Percentiles rank a stretch among this genome's conserved stretches.
Conservation (phyloP, 495 filamentous ascomycete genomes). For the Trichoderma asperelloides region DNA sequence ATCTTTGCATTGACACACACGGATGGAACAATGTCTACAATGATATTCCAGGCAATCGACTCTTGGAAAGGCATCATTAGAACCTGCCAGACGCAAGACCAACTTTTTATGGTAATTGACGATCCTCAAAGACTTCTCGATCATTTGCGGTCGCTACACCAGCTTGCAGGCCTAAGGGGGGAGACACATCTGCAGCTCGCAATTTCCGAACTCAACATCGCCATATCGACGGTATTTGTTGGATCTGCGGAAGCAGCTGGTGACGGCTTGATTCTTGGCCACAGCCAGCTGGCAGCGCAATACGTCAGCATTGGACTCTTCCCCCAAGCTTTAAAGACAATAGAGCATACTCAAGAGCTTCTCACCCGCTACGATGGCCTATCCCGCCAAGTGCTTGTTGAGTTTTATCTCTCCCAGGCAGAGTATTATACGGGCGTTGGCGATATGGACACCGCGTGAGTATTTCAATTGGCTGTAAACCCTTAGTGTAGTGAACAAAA, state of each 20-base stretch:
- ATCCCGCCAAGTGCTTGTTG: slow-evolving; percentile 31
- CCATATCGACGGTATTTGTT: slow-evolving; percentile 47
- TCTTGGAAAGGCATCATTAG: slow-evolving; percentile 46
- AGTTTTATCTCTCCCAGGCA: slow-evolving; percentile 59
- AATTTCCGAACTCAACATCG: slow-evolving; percentile 36
- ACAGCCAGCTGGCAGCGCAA: slow-evolving; percentile 56
- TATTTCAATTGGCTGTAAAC: slow-evolving; percentile 11
- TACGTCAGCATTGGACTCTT: slow-evolving; percentile 72
- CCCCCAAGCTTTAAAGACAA: slow-evolving; percentile 56
- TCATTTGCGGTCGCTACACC: slow-evolving; percentile 59
- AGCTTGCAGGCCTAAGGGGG: slow-evolving; percentile 73
- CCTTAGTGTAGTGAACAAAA: background rate
- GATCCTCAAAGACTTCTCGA: slow-evolving; percentile 49
- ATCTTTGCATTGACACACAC: slow-evolving; percentile 43
- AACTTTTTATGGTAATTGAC: slow-evolving; percentile 50
- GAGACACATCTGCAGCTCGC: slow-evolving; percentile 34
- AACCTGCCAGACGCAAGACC: slow-evolving; percentile 35
- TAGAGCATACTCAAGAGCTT: slow-evolving; percentile 47
- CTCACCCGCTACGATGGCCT: slow-evolving; percentile 10
- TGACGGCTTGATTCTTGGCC: slow-evolving; percentile 49
- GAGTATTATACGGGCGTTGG: slow-evolving; percentile 67
- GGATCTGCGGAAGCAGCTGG: slow-evolving; percentile 25
- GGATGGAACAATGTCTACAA: slow-evolving; percentile 24
- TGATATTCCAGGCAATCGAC: slow-evolving; percentile 39
- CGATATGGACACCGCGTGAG: slow-evolving; percentile 49